phyloP scores from a whole-genome alignment of 768 basidiomycete genomes.

The Termitomyces sp. region DNA sequence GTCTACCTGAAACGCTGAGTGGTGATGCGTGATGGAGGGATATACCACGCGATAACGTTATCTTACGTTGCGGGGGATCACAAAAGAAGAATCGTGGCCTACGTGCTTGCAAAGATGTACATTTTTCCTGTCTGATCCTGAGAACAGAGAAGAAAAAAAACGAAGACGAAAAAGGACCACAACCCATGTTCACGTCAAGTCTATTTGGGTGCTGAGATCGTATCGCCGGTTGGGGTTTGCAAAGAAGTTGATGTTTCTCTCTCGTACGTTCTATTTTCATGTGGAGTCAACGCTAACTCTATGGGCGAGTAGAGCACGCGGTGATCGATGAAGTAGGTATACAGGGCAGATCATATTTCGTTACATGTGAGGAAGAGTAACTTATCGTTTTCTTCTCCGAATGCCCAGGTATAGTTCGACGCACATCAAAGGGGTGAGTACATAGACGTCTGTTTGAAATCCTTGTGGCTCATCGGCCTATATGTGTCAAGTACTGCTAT shows the following conservation, averaged over 20 bases:
- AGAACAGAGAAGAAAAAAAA: slow-evolving; percentile 51
- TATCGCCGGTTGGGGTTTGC: slow-evolving; percentile 91
- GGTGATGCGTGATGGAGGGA: slow-evolving; percentile 45
- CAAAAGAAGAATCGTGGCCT: slow-evolving; percentile 88
- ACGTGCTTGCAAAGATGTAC: slow-evolving; percentile 95
- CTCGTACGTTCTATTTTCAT: slow-evolving; percentile 55
- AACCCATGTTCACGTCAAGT: slow-evolving; percentile 88
- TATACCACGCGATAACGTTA: slow-evolving; percentile 87
- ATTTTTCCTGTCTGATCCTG: slow-evolving; percentile 22
- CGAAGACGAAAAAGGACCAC: slow-evolving; percentile 29
- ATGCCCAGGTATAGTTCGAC: too few species aligned
- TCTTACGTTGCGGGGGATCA: slow-evolving; percentile 92
- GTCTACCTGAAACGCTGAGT: too few species aligned
- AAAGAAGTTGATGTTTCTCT: slow-evolving; percentile 90
- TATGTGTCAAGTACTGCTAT: too few species aligned
- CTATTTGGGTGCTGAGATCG: slow-evolving; percentile 89
- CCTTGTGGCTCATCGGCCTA: too few species aligned
- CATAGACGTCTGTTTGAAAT: too few species aligned
- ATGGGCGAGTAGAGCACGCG: slow-evolving; percentile 64
- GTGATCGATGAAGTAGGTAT: slow-evolving; percentile 89
- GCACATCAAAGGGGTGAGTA: too few species aligned
- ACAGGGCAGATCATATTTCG: slow-evolving; percentile 79
- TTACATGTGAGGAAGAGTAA: slow-evolving; percentile 96
- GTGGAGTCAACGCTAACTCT: not conserved
- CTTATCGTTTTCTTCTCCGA: too few species aligned